These are phyloP conservation scores for Populus ilicifolia DNA, from an alignment of 345 rosid species.

Conservation along the genomic window DNA sequence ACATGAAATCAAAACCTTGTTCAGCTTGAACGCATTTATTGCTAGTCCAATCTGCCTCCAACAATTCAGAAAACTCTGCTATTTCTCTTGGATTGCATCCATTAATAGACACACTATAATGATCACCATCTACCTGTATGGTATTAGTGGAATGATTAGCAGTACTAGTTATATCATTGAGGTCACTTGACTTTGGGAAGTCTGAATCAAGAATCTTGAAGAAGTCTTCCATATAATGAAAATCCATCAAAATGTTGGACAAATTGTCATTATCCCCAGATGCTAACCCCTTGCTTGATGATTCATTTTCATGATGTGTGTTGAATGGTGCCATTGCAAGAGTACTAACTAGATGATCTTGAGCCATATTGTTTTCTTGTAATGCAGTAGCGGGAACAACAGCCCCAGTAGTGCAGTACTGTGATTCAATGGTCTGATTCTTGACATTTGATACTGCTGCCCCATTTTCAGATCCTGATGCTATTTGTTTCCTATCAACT, in stretches of 20 bases:
- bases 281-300: background rate
- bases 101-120: background rate
- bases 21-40: background rate
- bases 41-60: background rate
- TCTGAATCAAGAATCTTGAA: conserved; percentile 28
- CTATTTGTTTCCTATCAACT: background rate
- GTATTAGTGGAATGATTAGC: background rate
- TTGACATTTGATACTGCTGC: background rate
- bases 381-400: background rate
- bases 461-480: background rate
- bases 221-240: conserved; percentile 30
- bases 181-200: background rate
- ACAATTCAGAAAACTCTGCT: background rate
- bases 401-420: background rate
- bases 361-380: background rate
- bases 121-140: background rate
- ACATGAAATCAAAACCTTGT: conserved; percentile 11
- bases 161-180: background rate
- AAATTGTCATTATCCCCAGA: background rate
- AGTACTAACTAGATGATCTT: background rate
- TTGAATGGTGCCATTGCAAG: background rate
- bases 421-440: background rate
- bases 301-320: background rate
- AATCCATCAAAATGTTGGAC: conserved; percentile 14
- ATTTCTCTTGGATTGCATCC: background rate